A percentile compares a stretch with the other conserved stretches of the same genome.
Evolutionary conservation across 768 basidiomycete species (phyloP).

Genomic region (Amanita pallidorosea): DNA sequence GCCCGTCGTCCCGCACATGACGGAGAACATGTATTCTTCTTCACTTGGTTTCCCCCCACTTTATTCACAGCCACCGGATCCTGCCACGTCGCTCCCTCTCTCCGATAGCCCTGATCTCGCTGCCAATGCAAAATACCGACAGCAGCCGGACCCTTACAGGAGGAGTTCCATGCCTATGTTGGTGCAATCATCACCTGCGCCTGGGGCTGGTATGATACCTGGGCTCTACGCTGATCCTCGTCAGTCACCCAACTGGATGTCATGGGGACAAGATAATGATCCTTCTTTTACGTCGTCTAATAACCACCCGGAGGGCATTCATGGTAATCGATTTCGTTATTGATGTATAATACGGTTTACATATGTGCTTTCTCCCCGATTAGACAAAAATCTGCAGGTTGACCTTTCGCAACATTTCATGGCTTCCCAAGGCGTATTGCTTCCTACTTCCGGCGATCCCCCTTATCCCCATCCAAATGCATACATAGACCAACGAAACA

Average conservation of each 20-base stretch:
- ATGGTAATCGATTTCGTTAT: slow-evolving; percentile 8
- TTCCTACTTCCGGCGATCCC: neutral
- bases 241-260: slow-evolving; percentile 8
- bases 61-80: slow-evolving; percentile 9
- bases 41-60: slow-evolving; percentile 6
- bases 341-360: slow-evolving; percentile 14
- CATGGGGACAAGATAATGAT: slow-evolving; percentile 10
- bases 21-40: slow-evolving; percentile 10
- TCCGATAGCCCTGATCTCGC: slow-evolving; percentile 25
- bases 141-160: slow-evolving; percentile 28
- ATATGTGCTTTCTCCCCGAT: slow-evolving; percentile 10
- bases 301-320: slow-evolving; percentile 4
- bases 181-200: slow-evolving; percentile 1
- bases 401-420: slow-evolving; percentile 7
- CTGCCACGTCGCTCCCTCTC: slow-evolving; percentile 5
- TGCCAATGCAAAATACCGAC: slow-evolving; percentile 33
- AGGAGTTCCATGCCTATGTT: slow-evolving; percentile 1
- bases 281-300: slow-evolving; percentile 1
- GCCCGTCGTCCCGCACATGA: slow-evolving; percentile 16
- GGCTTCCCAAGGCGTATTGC: neutral
- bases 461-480: slow-evolving; percentile 2
- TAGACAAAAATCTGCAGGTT: slow-evolving; percentile 8
- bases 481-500: slow-evolving; percentile 9
- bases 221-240: slow-evolving; percentile 10
- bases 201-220: slow-evolving; percentile 7